Base-by-base conservation (phyloP, 495 filamentous ascomycete genomes). In the Aspergillus indologenus region DNA sequence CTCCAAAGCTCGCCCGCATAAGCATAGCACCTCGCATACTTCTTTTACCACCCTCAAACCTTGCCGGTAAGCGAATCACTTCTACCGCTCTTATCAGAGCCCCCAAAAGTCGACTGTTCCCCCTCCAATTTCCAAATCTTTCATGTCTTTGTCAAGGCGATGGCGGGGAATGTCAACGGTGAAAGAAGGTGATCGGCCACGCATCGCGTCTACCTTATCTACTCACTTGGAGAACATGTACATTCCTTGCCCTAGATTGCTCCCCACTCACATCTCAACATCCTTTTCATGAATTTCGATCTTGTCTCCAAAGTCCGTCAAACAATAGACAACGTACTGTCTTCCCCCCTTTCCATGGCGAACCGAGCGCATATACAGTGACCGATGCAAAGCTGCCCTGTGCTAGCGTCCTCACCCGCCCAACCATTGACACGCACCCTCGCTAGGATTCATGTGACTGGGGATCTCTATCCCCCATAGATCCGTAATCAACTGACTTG, bases 21-120 rank as follows among this genome's bases (percentile, higher is more conserved):
- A 22, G 52, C 43, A 31, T 53, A 23, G 19, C 53, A 20, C n/a
- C 47, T 47, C 5, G 12, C 34, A 19, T 52, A 43, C 46, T 52
- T 53, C 47, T 22, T 58, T 21, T 26, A 24, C 54, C 55, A 9
- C 45, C 45, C 34, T 8, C 34, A 8, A 40, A 40, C 12, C 12
- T 15, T 14, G 12, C 34, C 50, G 56, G 62, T 65, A 50, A 57
- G 62, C 55, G 23, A 54, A 15, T 54, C 43, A 18, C 29, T n/a
- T 42, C 12, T n/a, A n/a, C 15, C 15, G 19, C 42, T 17, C 26
- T 45, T 34, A 53, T 47, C 40, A 43, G 34, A 23, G 31, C 40
- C 15, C 43, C 29, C 8, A 9, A 18, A 51, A n/a, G 7, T 20
- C 22, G 8, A 46, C 46, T 56, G 15, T 40, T 52, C 45, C 44